phyloP scores from a whole-genome alignment of 352 stramenopile species.

The Phytophthora pseudosyringae region DNA sequence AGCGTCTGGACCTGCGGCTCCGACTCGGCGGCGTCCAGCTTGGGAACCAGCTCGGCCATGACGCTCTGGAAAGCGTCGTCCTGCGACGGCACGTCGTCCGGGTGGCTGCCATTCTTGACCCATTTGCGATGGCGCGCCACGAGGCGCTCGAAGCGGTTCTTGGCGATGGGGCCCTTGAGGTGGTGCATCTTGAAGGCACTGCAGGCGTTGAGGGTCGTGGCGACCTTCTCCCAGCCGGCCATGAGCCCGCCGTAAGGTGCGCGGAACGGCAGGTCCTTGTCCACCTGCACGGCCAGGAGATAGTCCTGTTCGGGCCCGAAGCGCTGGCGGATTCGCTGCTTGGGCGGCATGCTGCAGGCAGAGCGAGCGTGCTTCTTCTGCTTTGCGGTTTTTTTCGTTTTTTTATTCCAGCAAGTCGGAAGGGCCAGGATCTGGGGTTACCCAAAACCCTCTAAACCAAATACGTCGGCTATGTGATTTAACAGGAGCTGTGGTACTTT shows the following conservation, averaged over 20 bases:
- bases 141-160: slow-evolving; percentile 47
- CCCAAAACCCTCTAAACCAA: neutral
- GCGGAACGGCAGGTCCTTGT: slow-evolving; percentile 38
- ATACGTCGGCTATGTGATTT: neutral
- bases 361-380: slow-evolving; percentile 4
- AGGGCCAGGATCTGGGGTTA: slow-evolving; percentile 17
- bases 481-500: neutral
- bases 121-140: slow-evolving; percentile 32
- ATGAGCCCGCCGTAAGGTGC: slow-evolving; percentile 38
- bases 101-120: slow-evolving; percentile 34
- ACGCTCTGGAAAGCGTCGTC: slow-evolving; percentile 34
- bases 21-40: slow-evolving; percentile 36
- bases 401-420: slow-evolving; percentile 17
- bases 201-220: slow-evolving; percentile 40
- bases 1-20: slow-evolving; percentile 26
- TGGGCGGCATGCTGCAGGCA: slow-evolving; percentile 25
- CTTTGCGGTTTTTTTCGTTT: slow-evolving; percentile 26
- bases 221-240: slow-evolving; percentile 41
- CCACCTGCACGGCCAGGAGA: slow-evolving; percentile 39
- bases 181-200: slow-evolving; percentile 47
- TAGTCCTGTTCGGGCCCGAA: slow-evolving; percentile 42
- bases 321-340: slow-evolving; percentile 39
- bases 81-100: slow-evolving; percentile 24
- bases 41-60: slow-evolving; percentile 39
- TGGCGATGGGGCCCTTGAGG: slow-evolving; percentile 44